These are phyloP conservation scores for Bretschneidera sinensis DNA, from an alignment of 345 rosid genomes.

Conservation along the genomic window DNA sequence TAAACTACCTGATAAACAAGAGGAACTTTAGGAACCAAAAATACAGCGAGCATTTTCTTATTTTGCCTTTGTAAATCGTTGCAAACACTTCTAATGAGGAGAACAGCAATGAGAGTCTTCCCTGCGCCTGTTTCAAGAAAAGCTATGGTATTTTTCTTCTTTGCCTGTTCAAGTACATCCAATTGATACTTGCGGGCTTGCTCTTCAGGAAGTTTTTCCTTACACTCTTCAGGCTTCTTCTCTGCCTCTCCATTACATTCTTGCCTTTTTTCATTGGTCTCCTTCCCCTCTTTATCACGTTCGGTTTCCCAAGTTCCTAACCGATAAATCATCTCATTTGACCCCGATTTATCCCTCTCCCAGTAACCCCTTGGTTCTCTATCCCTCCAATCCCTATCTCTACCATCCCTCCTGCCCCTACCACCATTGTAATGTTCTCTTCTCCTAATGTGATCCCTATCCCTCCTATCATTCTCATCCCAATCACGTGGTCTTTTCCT, in stretches of 20 bases:
- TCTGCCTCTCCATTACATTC: slow-evolving; percentile 42
- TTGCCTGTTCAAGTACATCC: slow-evolving; percentile 97
- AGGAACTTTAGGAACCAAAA: slow-evolving; percentile 97
- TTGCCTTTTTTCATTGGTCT: slow-evolving; percentile 28
- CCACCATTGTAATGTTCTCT: slow-evolving; percentile 40
- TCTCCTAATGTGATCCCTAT: slow-evolving; percentile 52
- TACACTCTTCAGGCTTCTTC: slow-evolving; percentile 50
- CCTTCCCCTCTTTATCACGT: slow-evolving; percentile 44
- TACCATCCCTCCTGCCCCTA: slow-evolving; percentile 45
- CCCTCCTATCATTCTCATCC: slow-evolving; percentile 53
- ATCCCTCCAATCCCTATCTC: slow-evolving; percentile 58
- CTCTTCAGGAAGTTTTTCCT: slow-evolving; percentile 76
- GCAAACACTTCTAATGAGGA: slow-evolving; percentile 70
- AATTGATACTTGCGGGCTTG: slow-evolving; percentile 87
- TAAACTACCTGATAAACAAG: slow-evolving; percentile 83
- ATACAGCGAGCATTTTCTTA: slow-evolving; percentile 83
- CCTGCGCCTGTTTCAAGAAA: slow-evolving; percentile 99
- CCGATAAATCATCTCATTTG: slow-evolving; percentile 70
- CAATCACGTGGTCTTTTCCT: slow-evolving; percentile 62
- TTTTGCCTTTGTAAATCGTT: slow-evolving; percentile 54
- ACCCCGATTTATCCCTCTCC: slow-evolving; percentile 84
- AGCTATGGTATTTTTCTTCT: slow-evolving; percentile 84
- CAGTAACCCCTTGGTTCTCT: slow-evolving; percentile 79
- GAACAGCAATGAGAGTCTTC: slow-evolving; percentile 93
- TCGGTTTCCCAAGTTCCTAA: slow-evolving; percentile 83